A percentile compares a stretch with the other conserved stretches of the same genome.
phyloP scores from a whole-genome alignment of 2,329 filamentous ascomycete species.

The Sporothrix euskadiensis region DNA sequence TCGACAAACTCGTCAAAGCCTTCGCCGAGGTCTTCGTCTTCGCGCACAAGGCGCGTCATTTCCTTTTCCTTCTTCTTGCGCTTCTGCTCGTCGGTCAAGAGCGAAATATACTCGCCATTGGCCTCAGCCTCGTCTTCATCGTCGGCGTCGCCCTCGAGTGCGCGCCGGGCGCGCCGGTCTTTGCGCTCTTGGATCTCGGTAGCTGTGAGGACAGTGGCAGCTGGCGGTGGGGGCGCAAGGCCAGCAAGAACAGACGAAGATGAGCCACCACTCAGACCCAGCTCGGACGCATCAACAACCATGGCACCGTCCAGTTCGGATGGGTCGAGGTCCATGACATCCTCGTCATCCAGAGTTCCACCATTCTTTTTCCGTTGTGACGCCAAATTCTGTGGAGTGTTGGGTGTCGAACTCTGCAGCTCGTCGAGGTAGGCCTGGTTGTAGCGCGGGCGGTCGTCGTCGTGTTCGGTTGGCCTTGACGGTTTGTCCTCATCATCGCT shows the following conservation, averaged over 20 bases:
- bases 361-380: constrained; percentile 42
- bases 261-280: constrained; percentile 36
- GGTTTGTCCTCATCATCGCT: constrained; percentile 48
- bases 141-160: constrained; percentile 65
- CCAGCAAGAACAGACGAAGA: constrained; percentile 1
- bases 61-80: constrained; percentile 57
- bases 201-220: constrained; percentile 67
- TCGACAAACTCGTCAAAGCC: constrained; percentile 92
- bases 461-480: constrained; percentile 50
- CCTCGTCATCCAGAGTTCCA: constrained; percentile 46
- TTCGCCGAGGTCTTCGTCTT: constrained; percentile 91
- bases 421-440: constrained; percentile 84
- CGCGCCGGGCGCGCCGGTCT: constrained; percentile 78
- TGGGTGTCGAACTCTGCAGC: constrained; percentile 81
- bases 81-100: constrained; percentile 36
- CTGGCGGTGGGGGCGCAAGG: constrained; percentile 39
- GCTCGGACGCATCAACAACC: constrained; percentile 58
- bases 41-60: constrained; percentile 72
- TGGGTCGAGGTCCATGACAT: constrained; percentile 58
- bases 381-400: constrained; percentile 68
- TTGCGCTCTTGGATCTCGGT: constrained; percentile 90
- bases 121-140: constrained; percentile 50
- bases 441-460: constrained; percentile 68
- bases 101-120: constrained; percentile 38
- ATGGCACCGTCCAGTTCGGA: constrained; percentile 64